Evolutionary conservation across 805 yeast genomes (phyloP).

Genomic region (Pichia sporocuriosa): DNA sequence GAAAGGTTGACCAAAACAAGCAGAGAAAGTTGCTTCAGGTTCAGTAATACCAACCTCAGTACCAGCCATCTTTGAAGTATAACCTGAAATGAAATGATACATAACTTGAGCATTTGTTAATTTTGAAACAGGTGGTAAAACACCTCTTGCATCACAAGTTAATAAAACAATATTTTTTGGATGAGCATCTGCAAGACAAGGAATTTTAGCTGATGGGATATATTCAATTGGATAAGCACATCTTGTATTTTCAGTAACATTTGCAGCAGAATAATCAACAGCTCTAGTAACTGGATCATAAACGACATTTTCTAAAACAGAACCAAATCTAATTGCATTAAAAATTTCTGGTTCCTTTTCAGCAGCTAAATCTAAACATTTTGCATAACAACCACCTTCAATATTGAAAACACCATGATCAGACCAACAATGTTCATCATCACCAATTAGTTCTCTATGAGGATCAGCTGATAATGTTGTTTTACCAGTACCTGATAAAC

Average conservation of each 20-base stretch:
- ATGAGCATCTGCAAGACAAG: conserved; percentile 84
- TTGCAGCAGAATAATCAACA: conserved; percentile 77
- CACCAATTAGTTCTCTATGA: conserved; percentile 88
- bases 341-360: conserved; percentile 98
- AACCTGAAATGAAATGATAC: conserved; percentile 98
- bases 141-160: conserved; percentile 98
- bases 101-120: conserved; percentile 92
- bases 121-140: conserved; percentile 93
- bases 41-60: conserved; percentile 98
- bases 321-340: conserved; percentile 90
- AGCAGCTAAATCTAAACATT: conserved; percentile 80
- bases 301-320: conserved; percentile 88
- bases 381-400: conserved; percentile 99
- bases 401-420: conserved; percentile 97
- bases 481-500: conserved; percentile 97
- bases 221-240: conserved; percentile 97
- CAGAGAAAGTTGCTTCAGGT: conserved; percentile 96
- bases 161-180: conserved; percentile 88
- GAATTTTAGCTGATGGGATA: conserved; percentile 93
- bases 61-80: conserved; percentile 99
- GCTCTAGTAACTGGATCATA: conserved; percentile 72
- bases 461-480: conserved; percentile 97
- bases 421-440: conserved; percentile 99
- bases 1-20: conserved; percentile 99
- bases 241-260: conserved; percentile 94